Conservation (phyloP, 2,329 filamentous ascomycete species). For the Dactylellina haptotyla region DNA sequence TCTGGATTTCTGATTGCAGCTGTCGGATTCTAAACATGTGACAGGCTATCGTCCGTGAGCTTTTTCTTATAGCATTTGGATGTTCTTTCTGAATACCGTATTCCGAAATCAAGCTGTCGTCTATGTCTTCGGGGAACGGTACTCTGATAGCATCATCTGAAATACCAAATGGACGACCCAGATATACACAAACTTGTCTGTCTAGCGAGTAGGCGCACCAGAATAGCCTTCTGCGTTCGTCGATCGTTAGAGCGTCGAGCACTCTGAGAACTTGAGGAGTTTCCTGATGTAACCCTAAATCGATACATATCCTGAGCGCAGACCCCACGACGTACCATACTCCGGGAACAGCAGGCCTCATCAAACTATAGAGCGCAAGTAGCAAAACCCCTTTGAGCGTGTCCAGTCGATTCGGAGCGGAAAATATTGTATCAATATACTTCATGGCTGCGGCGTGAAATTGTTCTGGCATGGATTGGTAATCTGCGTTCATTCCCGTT, state of each 20-base stretch:
- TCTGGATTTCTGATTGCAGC: conserved; percentile 91
- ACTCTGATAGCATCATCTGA: conserved; percentile 95
- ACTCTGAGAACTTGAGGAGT: conserved; percentile 66
- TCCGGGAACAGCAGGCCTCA: conserved; percentile 91
- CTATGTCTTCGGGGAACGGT: conserved; percentile 86
- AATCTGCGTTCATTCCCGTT: conserved; percentile 73
- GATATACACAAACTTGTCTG: conserved; percentile 88
- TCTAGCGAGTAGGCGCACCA: conserved; percentile 97
- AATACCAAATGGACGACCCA: conserved; percentile 90
- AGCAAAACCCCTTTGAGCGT: conserved; percentile 92
- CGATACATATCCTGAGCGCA: conserved; percentile 85
- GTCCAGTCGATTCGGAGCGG: conserved; percentile 80
- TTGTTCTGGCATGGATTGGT: conserved; percentile 82
- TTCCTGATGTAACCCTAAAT: conserved; percentile 91
- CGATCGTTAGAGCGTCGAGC: conserved; percentile 73
- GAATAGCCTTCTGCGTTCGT: conserved; percentile 86
- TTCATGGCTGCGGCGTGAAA: conserved; percentile 95
- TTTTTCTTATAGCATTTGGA: conserved; percentile 60
- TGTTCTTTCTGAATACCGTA: conserved; percentile 75
- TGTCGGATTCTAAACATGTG: conserved; percentile 91
- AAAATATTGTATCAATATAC: conserved; percentile 81
- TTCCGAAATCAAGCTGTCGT: conserved; percentile 86
- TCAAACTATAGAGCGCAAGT: conserved; percentile 86
- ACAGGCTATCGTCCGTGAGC: conserved; percentile 87
- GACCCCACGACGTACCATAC: conserved; percentile 91